Evolutionary conservation across 2,329 filamentous ascomycete species (phyloP).

Genomic region (Rutstroemia sp.): DNA sequence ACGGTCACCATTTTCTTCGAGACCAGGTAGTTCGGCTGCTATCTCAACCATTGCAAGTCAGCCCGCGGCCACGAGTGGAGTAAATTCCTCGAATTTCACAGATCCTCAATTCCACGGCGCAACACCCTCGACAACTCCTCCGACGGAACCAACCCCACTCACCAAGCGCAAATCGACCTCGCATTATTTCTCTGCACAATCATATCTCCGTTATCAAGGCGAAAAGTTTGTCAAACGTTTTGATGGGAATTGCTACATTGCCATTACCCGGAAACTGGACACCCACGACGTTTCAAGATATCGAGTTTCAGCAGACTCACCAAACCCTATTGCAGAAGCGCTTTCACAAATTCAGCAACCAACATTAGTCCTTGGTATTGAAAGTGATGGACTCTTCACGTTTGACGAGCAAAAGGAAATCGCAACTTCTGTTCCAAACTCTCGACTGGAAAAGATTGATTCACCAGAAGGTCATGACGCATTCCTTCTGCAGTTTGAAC

Average conservation of each 20-base stretch:
- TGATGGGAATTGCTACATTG: slow-evolving; percentile 98
- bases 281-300: slow-evolving; percentile 89
- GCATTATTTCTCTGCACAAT: slow-evolving; percentile 97
- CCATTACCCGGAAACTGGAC: slow-evolving; percentile 95
- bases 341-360: slow-evolving; percentile 81
- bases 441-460: slow-evolving; percentile 78
- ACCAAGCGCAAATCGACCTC: slow-evolving; percentile 40
- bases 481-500: slow-evolving; percentile 92
- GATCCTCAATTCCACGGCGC: slow-evolving; percentile 69
- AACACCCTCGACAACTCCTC: slow-evolving; percentile 39
- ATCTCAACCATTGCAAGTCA: slow-evolving; percentile 9
- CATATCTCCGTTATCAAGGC: slow-evolving; percentile 93
- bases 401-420: slow-evolving; percentile 95
- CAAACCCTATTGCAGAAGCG: slow-evolving; percentile 56
- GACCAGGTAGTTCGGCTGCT: slow-evolving; percentile 30
- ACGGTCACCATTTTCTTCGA: slow-evolving; percentile 40
- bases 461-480: slow-evolving; percentile 94
- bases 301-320: slow-evolving; percentile 41
- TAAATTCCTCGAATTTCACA: slow-evolving; percentile 34
- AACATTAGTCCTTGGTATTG: slow-evolving; percentile 84
- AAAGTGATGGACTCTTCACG: slow-evolving; percentile 92
- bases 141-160: slow-evolving; percentile 29
- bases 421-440: slow-evolving; percentile 70
- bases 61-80: slow-evolving; percentile 18
- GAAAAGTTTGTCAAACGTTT: slow-evolving; percentile 96